Evolutionary conservation across 1,284 basidiomycete species (phyloP).

Genomic region (Cryptococcus sp.): DNA sequence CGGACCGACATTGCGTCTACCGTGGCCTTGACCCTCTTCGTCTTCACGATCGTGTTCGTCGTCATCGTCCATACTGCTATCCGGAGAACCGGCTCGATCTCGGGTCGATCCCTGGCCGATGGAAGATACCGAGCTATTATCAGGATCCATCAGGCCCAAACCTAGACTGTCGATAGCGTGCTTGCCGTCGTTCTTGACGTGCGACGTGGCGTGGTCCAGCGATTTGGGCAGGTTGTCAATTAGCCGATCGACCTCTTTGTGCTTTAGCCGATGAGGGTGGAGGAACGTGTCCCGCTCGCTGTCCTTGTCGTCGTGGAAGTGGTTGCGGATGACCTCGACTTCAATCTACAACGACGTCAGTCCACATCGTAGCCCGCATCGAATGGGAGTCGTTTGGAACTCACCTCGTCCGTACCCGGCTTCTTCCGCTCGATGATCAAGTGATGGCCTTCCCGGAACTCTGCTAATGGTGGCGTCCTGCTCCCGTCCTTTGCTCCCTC

Average conservation of each 20-base stretch:
- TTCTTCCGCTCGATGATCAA: constrained; percentile 64
- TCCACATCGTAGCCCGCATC: background rate
- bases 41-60: constrained; percentile 20
- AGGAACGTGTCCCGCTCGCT: constrained; percentile 30
- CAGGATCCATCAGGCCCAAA: constrained; percentile 22
- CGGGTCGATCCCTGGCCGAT: constrained; percentile 1
- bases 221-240: constrained; percentile 22
- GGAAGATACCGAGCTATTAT: background rate
- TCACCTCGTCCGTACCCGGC: constrained; percentile 66
- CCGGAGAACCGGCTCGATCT: constrained; percentile 6
- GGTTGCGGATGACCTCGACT: constrained; percentile 63
- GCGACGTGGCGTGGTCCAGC: constrained; percentile 33
- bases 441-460: constrained; percentile 72
- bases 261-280: constrained; percentile 39
- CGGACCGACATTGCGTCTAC: background rate
- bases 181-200: constrained; percentile 30
- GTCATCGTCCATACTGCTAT: constrained; percentile 1
- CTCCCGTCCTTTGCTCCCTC: constrained; percentile 1
- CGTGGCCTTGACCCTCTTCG: constrained; percentile 1
- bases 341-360: constrained; percentile 57
- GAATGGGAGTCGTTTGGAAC: constrained; percentile 28
- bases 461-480: constrained; percentile 49
- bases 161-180: constrained; percentile 37
- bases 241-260: constrained; percentile 34
- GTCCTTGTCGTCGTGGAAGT: constrained; percentile 32